A percentile compares a stretch with the other conserved stretches of the same genome.
phyloP scores from a whole-genome alignment of 202 grass and related monocot genomes.

The Setaria viridis region DNA sequence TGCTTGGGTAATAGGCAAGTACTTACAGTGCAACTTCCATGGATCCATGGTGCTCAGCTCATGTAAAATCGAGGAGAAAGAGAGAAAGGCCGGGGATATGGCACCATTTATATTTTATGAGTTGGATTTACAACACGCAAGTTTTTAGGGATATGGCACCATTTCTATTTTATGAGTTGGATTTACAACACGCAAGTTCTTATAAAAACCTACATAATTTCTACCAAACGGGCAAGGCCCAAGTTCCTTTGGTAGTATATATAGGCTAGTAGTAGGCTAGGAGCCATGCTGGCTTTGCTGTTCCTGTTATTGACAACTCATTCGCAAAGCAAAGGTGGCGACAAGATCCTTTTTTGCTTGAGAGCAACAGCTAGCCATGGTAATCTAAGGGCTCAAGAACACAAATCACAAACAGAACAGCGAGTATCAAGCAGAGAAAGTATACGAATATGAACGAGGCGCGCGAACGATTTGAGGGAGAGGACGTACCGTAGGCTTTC shows the following conservation, averaged over 20 bases:
- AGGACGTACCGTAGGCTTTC: conserved; percentile 77
- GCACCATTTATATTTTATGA: neutral
- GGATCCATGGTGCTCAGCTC: neutral
- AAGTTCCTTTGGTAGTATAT: neutral
- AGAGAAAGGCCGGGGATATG: neutral
- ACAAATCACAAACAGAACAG: neutral
- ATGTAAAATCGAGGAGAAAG: neutral
- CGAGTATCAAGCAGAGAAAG: neutral
- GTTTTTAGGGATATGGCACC: neutral
- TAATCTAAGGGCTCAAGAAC: neutral
- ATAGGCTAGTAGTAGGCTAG: neutral
- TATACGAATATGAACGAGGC: too few relatives aligned
- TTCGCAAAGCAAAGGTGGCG: neutral
- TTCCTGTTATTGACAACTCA: neutral
- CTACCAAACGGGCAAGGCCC: neutral
- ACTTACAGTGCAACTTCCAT: conserved; percentile 8
- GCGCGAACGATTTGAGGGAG: neutral
- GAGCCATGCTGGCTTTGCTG: neutral
- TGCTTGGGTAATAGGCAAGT: conserved; percentile 7
- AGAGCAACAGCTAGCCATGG: neutral
- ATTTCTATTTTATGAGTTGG: neutral
- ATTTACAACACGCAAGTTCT: neutral
- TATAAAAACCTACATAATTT: neutral
- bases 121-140: neutral
- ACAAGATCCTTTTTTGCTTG: neutral